Evolutionary conservation across 305 asterid genomes (phyloP), one percentile per base, ranked within the genome.

Genomic region (Solanum hybrid): DNA sequence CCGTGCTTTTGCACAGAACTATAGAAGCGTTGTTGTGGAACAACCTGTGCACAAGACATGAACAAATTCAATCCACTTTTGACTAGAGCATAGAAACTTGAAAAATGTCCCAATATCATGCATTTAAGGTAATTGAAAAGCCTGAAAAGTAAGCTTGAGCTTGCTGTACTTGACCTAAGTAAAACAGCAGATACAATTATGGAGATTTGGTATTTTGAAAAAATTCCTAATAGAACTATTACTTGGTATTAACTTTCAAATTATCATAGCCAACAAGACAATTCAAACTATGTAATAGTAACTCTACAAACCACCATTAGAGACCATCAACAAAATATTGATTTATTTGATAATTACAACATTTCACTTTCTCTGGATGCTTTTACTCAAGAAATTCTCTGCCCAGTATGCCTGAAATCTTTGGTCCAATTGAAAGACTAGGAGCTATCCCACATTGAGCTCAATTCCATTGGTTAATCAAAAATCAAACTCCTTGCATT

Each of bases 11-110:
- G 76, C 72, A 95, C 94, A 90, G 95, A 88, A 87, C 93, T 93
- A n/a, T 94, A 33, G 92, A 97, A 96, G 84, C 96, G 98, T 90
- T 93, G 91, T 83, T 89, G 89, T 27, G 98, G 97, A 92, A 97
- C 94, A 91, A 92, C 99, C 99, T 97, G 91, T 72, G 77, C 7
- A 57, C 45, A 85, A 85, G 45, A 31, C 29, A 85, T 20, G 77
- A 85, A 85, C 77, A 31, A 85, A 85, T 31, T 84, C 77, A 85
- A 85, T 31, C 32, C n/a, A 57, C 45, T 51, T 51, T 57, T 85
- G 88, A 85, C 32, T 20, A 85, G 7, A 85, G 31, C n/a, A 85
- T 29, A 83, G 39, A 45, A 83, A 41, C 27, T 15, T 4, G 8
- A 84, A 22, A 70, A 84, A 84, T 51, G 7, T 29, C 20, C 73